Conservation (phyloP, 2,329 filamentous ascomycete species). For the Didymella keratinophila region DNA sequence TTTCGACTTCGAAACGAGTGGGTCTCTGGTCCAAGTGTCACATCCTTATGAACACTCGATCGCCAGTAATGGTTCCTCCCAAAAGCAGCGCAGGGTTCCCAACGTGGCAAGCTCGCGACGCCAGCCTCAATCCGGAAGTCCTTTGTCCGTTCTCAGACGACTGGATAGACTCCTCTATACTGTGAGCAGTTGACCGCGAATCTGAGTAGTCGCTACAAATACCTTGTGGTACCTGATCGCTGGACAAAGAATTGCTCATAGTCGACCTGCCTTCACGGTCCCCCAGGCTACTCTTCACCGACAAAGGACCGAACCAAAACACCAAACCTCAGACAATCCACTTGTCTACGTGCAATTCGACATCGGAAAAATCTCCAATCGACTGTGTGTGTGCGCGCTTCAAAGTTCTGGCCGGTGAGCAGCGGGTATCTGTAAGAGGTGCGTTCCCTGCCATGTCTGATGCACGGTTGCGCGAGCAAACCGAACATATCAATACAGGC, state of each 20-base stretch:
- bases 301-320: constrained; percentile 47
- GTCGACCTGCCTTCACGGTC: constrained; percentile 44
- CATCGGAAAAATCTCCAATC: constrained; percentile 31
- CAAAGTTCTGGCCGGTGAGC: constrained; percentile 38
- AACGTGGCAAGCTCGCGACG: constrained; percentile 44
- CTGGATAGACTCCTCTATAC: constrained; percentile 42
- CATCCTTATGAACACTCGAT: constrained; percentile 28
- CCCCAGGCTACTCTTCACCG: constrained; percentile 36
- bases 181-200: constrained; percentile 47
- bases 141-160: constrained; percentile 53
- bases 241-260: constrained; percentile 49
- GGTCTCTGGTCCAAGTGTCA: constrained; percentile 20
- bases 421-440: constrained; percentile 47
- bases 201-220: constrained; percentile 50
- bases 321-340: constrained; percentile 47
- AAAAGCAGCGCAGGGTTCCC: constrained; percentile 47
- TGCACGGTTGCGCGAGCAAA: constrained; percentile 49
- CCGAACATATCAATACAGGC: constrained; percentile 29
- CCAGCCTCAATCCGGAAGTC: constrained; percentile 49
- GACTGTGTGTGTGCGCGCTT: constrained; percentile 37
- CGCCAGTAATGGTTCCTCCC: constrained; percentile 31
- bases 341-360: constrained; percentile 36
- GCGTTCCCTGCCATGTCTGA: constrained; percentile 42
- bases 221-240: constrained; percentile 44
- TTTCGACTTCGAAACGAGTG: constrained; percentile 36